These are phyloP conservation scores for Catharanthus roseus DNA, from an alignment of 257 asterid genomes.

Conservation along the genomic window DNA sequence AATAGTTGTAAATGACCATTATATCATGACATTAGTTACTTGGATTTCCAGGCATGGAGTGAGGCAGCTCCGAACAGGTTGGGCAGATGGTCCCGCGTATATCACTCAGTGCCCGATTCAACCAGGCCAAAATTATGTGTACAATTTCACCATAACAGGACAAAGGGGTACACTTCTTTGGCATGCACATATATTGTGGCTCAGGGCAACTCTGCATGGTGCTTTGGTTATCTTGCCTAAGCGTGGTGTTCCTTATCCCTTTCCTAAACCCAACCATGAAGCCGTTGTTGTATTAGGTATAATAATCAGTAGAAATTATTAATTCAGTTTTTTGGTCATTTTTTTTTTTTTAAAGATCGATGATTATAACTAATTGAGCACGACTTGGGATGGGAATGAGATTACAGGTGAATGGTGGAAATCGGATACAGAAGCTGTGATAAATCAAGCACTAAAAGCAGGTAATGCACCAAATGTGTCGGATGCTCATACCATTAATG, in stretches of 20 bases:
- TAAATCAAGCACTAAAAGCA: conserved; percentile 61
- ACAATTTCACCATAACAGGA: conserved; percentile 80
- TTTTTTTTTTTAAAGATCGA: no score
- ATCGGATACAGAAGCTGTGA: conserved; percentile 77
- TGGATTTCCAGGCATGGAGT: conserved; percentile 74
- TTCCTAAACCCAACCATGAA: conserved; percentile 84
- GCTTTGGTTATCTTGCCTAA: conserved; percentile 82
- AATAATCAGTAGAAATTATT: background rate
- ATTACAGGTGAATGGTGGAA: conserved; percentile 93
- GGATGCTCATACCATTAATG: conserved; percentile 89
- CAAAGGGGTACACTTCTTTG: conserved; percentile 87
- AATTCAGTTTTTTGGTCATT: background rate
- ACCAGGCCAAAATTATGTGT: conserved; percentile 62
- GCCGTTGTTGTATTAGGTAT: conserved; percentile 58
- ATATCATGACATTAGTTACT: no score
- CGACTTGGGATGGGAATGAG: conserved; percentile 32
- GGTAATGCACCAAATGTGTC: conserved; percentile 89
- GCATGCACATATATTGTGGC: conserved; percentile 92
- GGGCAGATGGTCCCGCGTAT: conserved; percentile 97
- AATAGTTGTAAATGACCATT: no score
- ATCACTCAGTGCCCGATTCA: conserved; percentile 90
- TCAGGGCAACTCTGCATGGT: conserved; percentile 79
- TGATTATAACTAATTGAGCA: conserved; percentile 27
- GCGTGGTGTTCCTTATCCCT: conserved; percentile 78
- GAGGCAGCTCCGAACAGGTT: conserved; percentile 77